Conservation (phyloP, 108 stramenopile genomes). For the Nitzschia putrida region DNA sequence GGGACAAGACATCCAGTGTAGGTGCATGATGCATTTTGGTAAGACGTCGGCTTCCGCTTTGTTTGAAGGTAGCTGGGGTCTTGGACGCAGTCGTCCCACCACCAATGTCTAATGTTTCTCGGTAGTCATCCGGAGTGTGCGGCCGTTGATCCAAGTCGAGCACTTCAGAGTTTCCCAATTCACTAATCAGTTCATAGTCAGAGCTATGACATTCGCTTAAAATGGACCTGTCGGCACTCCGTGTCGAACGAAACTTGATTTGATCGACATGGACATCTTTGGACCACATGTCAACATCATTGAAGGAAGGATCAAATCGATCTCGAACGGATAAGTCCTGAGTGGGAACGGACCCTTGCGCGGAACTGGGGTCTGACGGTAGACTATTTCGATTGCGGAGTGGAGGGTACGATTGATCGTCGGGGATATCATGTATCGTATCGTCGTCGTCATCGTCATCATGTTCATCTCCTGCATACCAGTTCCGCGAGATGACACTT, state of each 20-base stretch:
- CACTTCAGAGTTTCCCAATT: background rate
- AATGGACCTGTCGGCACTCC: conserved; percentile 17
- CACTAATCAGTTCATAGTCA: background rate
- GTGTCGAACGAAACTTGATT: background rate
- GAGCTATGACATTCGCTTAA: conserved; percentile 1
- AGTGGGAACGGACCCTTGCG: background rate
- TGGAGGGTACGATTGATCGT: conserved; percentile 4
- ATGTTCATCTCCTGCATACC: background rate
- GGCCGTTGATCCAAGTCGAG: background rate
- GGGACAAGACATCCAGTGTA: background rate
- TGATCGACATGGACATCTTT: background rate
- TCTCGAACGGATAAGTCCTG: background rate
- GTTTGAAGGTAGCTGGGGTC: conserved; percentile 16
- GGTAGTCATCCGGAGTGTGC: background rate
- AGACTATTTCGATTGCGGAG: conserved; percentile 12
- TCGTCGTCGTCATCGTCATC: conserved; percentile 19
- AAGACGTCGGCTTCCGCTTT: background rate
- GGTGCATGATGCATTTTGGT: background rate
- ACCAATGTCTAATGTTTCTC: background rate
- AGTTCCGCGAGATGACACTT: background rate
- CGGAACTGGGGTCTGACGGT: conserved; percentile 11
- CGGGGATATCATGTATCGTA: background rate
- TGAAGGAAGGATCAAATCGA: conserved; percentile 22
- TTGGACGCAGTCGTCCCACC: background rate
- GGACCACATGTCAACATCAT: conserved; percentile 19